A percentile compares a stretch with the other conserved stretches of the same genome.
These are phyloP conservation scores for Backusella macrospora DNA, from an alignment of 192 early-diverging fungal genomes.

Conservation along the genomic window DNA sequence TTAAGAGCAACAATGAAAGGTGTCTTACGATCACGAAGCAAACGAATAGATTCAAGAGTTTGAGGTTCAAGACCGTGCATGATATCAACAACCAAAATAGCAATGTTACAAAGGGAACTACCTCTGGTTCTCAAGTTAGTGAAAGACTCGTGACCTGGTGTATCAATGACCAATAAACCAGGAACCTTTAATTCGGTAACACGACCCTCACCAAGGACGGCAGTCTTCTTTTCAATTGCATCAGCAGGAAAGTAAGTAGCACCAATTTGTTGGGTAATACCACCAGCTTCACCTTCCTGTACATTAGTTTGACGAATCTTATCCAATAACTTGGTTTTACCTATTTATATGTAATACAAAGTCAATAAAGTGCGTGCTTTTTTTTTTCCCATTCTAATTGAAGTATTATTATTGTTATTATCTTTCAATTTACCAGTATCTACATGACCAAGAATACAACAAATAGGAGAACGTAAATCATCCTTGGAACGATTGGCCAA, in stretches of 20 bases:
- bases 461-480: slow-evolving; percentile 95
- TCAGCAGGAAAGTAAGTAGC: slow-evolving; percentile 99
- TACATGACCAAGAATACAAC: slow-evolving; percentile 98
- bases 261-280: slow-evolving; percentile 99
- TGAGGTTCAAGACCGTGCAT: slow-evolving; percentile 99
- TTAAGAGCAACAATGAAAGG: slow-evolving; percentile 99
- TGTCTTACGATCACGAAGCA: slow-evolving; percentile 91
- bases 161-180: slow-evolving; percentile 95
- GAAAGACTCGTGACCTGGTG: slow-evolving; percentile 99
- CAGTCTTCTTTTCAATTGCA: slow-evolving; percentile 92
- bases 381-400: too few relatives aligned
- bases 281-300: slow-evolving; percentile 98
- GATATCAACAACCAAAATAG: slow-evolving; percentile 98
- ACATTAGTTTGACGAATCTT: slow-evolving; percentile 99
- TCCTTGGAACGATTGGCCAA: slow-evolving; percentile 84
- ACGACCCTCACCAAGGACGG: slow-evolving; percentile 52
- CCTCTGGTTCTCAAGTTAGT: slow-evolving; percentile 95
- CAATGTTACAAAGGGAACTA: slow-evolving; percentile 98
- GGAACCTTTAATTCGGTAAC: slow-evolving; percentile 81
- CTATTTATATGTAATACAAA: background rate
- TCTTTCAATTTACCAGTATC: slow-evolving; percentile 71
- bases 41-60: slow-evolving; percentile 92
- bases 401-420: slow-evolving; percentile 35
- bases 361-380: too few relatives aligned
- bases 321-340: slow-evolving; percentile 95